Conservation (phyloP, 2,329 filamentous ascomycete species). For the Aspergillus brasiliensis region DNA sequence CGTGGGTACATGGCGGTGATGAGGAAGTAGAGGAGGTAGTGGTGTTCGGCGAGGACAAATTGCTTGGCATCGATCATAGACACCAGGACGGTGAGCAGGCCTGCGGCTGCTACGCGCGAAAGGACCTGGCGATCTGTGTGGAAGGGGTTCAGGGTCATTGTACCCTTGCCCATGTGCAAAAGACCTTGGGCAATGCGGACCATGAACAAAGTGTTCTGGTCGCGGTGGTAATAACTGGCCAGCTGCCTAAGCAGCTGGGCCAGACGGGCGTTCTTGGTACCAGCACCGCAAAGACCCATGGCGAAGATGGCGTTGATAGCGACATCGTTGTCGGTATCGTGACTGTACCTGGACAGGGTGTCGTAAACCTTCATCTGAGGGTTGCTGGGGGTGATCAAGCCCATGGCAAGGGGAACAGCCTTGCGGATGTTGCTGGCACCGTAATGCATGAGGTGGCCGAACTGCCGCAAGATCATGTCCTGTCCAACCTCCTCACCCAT, state of each 20-base stretch:
- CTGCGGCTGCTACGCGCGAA: slow-evolving; percentile 85
- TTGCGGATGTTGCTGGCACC: slow-evolving; percentile 96
- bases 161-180: slow-evolving; percentile 98
- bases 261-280: slow-evolving; percentile 95
- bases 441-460: slow-evolving; percentile 98
- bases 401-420: slow-evolving; percentile 94
- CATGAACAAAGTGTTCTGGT: slow-evolving; percentile 97
- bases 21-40: slow-evolving; percentile 97
- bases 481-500: slow-evolving; percentile 99
- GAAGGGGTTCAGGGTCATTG: slow-evolving; percentile 95
- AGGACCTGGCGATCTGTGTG: slow-evolving; percentile 96
- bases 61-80: slow-evolving; percentile 95
- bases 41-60: slow-evolving; percentile 70
- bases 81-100: slow-evolving; percentile 84
- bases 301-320: slow-evolving; percentile 98
- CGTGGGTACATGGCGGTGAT: slow-evolving; percentile 95
- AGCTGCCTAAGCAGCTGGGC: slow-evolving; percentile 92
- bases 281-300: slow-evolving; percentile 95
- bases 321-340: slow-evolving; percentile 98
- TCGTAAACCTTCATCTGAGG: slow-evolving; percentile 99
- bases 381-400: slow-evolving; percentile 93
- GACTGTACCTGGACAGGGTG: slow-evolving; percentile 92
- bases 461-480: slow-evolving; percentile 97
- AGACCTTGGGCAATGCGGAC: slow-evolving; percentile 97
- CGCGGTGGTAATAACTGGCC: slow-evolving; percentile 96